Evolutionary conservation across 208 protist genomes (phyloP).

Genomic region (Wallacemonas sp.): DNA sequence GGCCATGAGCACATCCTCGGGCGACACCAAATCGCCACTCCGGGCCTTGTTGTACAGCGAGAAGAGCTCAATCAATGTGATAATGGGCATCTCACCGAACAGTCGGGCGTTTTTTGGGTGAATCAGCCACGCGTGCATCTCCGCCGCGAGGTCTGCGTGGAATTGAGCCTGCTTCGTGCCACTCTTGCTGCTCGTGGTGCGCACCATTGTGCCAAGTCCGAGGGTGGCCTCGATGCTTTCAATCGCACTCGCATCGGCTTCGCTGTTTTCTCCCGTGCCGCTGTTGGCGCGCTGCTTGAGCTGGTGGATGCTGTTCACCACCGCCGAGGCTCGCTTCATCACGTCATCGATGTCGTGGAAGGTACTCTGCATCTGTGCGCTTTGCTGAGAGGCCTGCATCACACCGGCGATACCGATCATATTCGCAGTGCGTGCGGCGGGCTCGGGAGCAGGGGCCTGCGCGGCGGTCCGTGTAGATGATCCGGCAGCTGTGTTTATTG

Average conservation of each 20-base stretch:
- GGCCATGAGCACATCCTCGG: conserved; percentile 69
- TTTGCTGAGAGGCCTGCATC: conserved; percentile 55
- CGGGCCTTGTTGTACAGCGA: conserved; percentile 85
- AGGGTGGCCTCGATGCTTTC: conserved; percentile 88
- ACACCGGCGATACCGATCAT: conserved; percentile 78
- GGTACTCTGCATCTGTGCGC: conserved; percentile 45
- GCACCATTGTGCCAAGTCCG: conserved; percentile 64
- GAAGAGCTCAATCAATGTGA: conserved; percentile 85
- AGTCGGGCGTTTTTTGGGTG: conserved; percentile 70
- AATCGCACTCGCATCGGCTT: conserved; percentile 40
- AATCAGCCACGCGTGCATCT: conserved; percentile 84
- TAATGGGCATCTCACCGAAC: conserved; percentile 71
- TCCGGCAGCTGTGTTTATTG: not conserved
- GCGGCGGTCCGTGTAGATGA: not conserved
- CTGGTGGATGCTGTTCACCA: conserved; percentile 66
- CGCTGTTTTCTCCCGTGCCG: conserved; percentile 24
- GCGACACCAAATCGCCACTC: conserved; percentile 73
- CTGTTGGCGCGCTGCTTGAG: conserved; percentile 48
- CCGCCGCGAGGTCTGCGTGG: conserved; percentile 56
- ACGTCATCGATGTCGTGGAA: conserved; percentile 84
- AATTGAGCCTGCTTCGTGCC: conserved; percentile 29
- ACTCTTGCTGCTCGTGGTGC: conserved; percentile 16
- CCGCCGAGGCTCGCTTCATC: conserved; percentile 73
- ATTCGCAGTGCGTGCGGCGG: conserved; percentile 28
- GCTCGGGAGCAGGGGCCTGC: not conserved